Percentiles rank a stretch among this genome's conserved stretches.
These are phyloP conservation scores for Aspergillus amoenus DNA, from an alignment of 2,329 filamentous ascomycete species.

Conservation along the genomic window DNA sequence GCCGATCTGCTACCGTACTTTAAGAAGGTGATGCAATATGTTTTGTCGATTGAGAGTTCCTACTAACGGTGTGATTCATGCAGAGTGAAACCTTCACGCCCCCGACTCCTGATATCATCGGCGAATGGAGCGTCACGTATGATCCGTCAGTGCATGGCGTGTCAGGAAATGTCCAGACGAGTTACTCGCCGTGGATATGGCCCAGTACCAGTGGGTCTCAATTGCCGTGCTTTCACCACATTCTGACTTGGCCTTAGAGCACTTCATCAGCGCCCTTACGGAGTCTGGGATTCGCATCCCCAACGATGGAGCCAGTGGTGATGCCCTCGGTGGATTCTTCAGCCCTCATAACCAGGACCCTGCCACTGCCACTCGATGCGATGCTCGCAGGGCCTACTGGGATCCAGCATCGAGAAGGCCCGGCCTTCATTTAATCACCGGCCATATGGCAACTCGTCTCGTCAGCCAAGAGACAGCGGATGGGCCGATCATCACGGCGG, in stretches of 20 bases:
- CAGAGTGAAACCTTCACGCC: slow-evolving; percentile 10
- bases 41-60: neutral
- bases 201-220: neutral
- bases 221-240: too few species aligned
- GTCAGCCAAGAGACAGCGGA: neutral
- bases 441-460: neutral
- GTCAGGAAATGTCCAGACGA: slow-evolving; percentile 1
- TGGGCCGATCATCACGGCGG: neutral
- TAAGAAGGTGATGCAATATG: slow-evolving; percentile 3
- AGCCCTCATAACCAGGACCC: slow-evolving; percentile 7
- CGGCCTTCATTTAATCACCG: neutral
- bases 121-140: neutral
- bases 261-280: slow-evolving; percentile 4
- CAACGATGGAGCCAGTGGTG: slow-evolving; percentile 3
- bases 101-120: neutral
- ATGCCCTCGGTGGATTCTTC: slow-evolving; percentile 6
- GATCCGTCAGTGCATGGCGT: slow-evolving; percentile 1
- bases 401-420: neutral
- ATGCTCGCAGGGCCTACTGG: slow-evolving; percentile 4
- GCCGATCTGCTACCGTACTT: neutral
- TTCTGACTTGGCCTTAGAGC: neutral
- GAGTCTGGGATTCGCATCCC: neutral
- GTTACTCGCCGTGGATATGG: slow-evolving; percentile 8
- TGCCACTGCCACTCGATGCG: neutral
- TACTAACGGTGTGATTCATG: too few species aligned